A percentile compares a stretch with the other conserved stretches of the same genome.
These are phyloP conservation scores for Botryotinia narcissicola DNA, from an alignment of 2,329 filamentous ascomycete genomes.

Conservation along the genomic window DNA sequence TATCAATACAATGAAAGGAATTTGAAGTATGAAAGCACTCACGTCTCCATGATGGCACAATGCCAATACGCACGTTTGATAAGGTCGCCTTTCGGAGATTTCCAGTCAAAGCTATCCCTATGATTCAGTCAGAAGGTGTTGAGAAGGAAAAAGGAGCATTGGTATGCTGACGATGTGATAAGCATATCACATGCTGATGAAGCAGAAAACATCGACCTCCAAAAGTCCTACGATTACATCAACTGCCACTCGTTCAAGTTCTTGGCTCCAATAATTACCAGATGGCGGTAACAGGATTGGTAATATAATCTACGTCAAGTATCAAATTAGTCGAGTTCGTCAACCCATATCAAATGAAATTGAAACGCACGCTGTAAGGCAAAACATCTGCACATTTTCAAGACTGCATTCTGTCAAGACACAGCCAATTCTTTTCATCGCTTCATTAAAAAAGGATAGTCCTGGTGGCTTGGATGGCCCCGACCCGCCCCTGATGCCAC, in stretches of 20 bases:
- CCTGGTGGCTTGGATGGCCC: constrained; percentile 50
- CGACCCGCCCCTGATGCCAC: constrained; percentile 53
- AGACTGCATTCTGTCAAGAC: constrained; percentile 53
- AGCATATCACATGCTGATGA: constrained; percentile 57
- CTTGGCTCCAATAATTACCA: constrained; percentile 40
- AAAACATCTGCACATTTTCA: constrained; percentile 58
- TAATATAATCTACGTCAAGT: constrained; percentile 48
- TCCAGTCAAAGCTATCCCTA: constrained; percentile 47
- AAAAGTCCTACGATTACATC: constrained; percentile 51
- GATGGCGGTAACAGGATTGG: constrained; percentile 50
- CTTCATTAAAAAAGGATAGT: constrained; percentile 60
- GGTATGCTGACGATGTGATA: constrained; percentile 48
- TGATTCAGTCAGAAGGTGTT: constrained; percentile 1
- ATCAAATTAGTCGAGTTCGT: not conserved
- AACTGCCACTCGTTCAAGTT: constrained; percentile 16
- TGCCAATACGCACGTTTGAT: constrained; percentile 57
- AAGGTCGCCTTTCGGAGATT: constrained; percentile 49
- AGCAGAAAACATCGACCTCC: constrained; percentile 55
- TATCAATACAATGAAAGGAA: not conserved
- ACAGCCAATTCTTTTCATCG: constrained; percentile 58
- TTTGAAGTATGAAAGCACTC: constrained; percentile 30
- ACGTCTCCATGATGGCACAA: constrained; percentile 55
- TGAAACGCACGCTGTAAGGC: constrained; percentile 51
- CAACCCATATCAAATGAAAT: not conserved
- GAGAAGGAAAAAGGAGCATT: not conserved